These are phyloP conservation scores for Tillandsia fasciculata DNA, from an alignment of 176 grass and related monocot genomes.

Conservation along the genomic window DNA sequence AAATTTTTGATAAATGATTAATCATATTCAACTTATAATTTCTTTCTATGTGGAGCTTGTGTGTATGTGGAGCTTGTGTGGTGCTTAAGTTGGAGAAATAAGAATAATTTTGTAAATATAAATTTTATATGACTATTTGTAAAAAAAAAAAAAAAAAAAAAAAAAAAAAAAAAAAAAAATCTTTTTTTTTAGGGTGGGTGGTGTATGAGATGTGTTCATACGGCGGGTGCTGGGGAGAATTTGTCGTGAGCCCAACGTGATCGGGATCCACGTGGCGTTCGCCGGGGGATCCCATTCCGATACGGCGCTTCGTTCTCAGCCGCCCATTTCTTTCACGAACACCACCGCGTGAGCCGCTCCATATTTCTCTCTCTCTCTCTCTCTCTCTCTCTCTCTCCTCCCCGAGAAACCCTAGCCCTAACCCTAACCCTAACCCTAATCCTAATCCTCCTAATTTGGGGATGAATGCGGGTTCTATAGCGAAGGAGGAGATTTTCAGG, in stretches of 20 bases:
- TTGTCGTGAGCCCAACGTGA: neutral
- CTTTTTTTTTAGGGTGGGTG: too few relatives aligned
- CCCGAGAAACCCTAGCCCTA: neutral
- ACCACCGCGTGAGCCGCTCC: neutral
- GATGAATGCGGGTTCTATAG: too few relatives aligned
- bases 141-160: too few relatives aligned
- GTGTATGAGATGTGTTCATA: neutral
- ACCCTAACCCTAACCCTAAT: neutral
- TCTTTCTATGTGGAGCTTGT: too few relatives aligned
- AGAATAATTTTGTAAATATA: too few relatives aligned
- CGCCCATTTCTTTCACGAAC: constrained; percentile 9
- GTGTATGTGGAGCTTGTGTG: too few relatives aligned
- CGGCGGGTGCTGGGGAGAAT: neutral
- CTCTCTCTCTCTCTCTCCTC: neutral
- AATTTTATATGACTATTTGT: too few relatives aligned
- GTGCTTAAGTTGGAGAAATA: too few relatives aligned
- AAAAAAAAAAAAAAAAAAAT: too few relatives aligned
- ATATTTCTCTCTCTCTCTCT: constrained; percentile 1
- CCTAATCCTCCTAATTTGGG: neutral
- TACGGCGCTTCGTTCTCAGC: constrained; percentile 16
- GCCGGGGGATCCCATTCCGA: neutral
- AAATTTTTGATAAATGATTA: too few relatives aligned
- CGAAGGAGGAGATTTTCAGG: too few relatives aligned
- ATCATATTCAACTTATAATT: too few relatives aligned
- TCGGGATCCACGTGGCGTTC: neutral